phyloP scores from a whole-genome alignment of 345 rosid genomes.

The Dipteronia sinensis region DNA sequence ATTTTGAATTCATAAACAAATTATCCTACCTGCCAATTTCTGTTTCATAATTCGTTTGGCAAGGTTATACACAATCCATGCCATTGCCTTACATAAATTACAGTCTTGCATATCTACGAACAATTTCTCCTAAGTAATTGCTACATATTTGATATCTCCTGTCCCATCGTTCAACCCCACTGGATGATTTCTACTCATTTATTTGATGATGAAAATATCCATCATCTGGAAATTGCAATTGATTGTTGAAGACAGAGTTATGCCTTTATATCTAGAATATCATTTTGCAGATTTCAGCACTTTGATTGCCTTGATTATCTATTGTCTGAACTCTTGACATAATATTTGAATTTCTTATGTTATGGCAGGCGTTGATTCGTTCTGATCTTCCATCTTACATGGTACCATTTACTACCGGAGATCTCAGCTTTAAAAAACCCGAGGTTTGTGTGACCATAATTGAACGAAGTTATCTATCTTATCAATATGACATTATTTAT shows the following conservation, averaged over 20 bases:
- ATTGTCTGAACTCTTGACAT: not conserved
- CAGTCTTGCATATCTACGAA: not conserved
- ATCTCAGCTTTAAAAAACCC: conserved; percentile 71
- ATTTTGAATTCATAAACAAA: not conserved
- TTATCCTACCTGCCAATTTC: not conserved
- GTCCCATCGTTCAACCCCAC: not conserved
- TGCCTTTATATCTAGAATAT: not conserved
- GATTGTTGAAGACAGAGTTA: not conserved
- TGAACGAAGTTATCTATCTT: not conserved
- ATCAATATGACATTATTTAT: not conserved
- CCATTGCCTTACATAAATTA: not conserved
- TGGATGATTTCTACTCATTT: not conserved
- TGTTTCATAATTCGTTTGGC: not conserved
- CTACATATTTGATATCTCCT: not conserved
- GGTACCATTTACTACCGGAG: conserved; percentile 74
- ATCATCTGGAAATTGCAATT: not conserved
- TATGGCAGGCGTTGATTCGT: conserved; percentile 73
- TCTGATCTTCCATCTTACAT: conserved; percentile 86
- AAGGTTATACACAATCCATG: not conserved
- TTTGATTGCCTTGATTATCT: conserved; percentile 8
- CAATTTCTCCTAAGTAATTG: not conserved
- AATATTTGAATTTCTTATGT: not conserved
- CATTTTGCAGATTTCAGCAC: not conserved
- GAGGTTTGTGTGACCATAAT: conserved; percentile 56
- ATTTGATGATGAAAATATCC: conserved; percentile 2